Base-by-base conservation (phyloP, 352 stramenopile species). In the Pythium volutum region DNA sequence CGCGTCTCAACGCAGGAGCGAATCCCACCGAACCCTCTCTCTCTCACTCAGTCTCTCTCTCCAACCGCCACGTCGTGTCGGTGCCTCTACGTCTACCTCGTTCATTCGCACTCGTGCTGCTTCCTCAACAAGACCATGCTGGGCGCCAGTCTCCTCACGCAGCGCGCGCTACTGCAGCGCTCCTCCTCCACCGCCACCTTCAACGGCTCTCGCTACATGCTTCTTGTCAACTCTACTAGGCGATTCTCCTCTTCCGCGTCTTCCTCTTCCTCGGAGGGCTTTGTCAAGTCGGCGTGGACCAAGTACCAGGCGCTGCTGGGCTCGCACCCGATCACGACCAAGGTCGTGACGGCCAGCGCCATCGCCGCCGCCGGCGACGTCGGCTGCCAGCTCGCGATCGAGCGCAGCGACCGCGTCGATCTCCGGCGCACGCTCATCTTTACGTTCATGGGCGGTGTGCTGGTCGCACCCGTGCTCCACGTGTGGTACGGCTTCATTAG, bases 381-480 rank as follows among this genome's bases (percentile, higher is more conserved):
- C 22, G 64, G 69, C 47, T 92, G 81, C 64, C 84, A 94, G 64
- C 55, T 89, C n/a, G 53, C 81, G 16, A 61, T 93, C 5, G 76
- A 89, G 46, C 27, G 27, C 16, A 56, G 47, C 33, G 38, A 62
- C 11, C 56, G 34, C 18, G 43, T 91, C 9, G 73, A 90, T 59
- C 23, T 46, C 45, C 79, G 83, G 58, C 83, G 85, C 52, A 59
- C 73, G 26, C 69, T 68, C 43, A 76, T 85, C 49, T 93, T 95
- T 62, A 91, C 83, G 47, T 64, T 79, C 23, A 58, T 95, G n/a
- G 73, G 79, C 25, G 83, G 83, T 10, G 52, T 75, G 43, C 47
- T 91, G 29, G 76, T 94, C 49, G 79, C 83, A 53, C 85, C 85
- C 18, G 66, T 89, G n/a, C 68, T 95, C 43, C 85, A 95, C 62